These are phyloP conservation scores for Umbelopsis vinacea DNA, from an alignment of 192 early-diverging fungal genomes.

Conservation along the genomic window DNA sequence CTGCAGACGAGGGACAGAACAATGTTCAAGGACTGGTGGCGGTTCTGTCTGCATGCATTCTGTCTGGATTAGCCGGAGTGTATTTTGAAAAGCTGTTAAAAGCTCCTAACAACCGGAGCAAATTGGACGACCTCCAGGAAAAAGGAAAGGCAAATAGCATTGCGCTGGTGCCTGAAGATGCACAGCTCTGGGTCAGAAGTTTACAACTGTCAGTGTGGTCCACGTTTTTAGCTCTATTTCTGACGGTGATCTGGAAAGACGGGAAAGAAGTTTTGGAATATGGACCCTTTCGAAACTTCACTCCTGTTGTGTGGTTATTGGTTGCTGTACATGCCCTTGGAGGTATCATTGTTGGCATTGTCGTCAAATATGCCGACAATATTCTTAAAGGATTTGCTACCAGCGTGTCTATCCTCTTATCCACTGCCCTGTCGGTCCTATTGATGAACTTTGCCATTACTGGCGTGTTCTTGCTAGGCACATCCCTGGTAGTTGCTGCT, in stretches of 20 bases:
- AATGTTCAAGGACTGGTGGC: conserved; percentile 75
- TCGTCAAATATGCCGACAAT: conserved; percentile 97
- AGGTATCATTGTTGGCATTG: conserved; percentile 90
- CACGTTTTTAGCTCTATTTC: conserved; percentile 70
- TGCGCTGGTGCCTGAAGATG: conserved; percentile 28
- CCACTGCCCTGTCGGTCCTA: conserved; percentile 79
- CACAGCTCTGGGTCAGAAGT: conserved; percentile 88
- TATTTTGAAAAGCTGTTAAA: conserved; percentile 99
- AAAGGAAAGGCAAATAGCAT: not conserved
- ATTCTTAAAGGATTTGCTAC: conserved; percentile 98
- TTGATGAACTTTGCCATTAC: conserved; percentile 82
- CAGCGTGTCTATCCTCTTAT: conserved; percentile 92
- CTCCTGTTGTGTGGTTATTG: conserved; percentile 70
- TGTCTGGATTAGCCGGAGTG: conserved; percentile 93
- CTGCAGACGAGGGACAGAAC: conserved; percentile 32
- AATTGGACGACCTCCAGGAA: conserved; percentile 6
- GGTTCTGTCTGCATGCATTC: conserved; percentile 79
- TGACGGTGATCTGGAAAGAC: conserved; percentile 82
- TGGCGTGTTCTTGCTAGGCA: conserved; percentile 69
- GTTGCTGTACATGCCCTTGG: conserved; percentile 89
- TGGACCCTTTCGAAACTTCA: conserved; percentile 95
- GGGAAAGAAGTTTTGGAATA: conserved; percentile 65
- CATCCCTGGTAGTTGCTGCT: conserved; percentile 69
- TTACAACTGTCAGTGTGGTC: conserved; percentile 88
- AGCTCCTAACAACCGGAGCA: conserved; percentile 44